Evolutionary conservation across 140 eudicot species (phyloP).

Genomic region (Erigeron philadelphicus): DNA sequence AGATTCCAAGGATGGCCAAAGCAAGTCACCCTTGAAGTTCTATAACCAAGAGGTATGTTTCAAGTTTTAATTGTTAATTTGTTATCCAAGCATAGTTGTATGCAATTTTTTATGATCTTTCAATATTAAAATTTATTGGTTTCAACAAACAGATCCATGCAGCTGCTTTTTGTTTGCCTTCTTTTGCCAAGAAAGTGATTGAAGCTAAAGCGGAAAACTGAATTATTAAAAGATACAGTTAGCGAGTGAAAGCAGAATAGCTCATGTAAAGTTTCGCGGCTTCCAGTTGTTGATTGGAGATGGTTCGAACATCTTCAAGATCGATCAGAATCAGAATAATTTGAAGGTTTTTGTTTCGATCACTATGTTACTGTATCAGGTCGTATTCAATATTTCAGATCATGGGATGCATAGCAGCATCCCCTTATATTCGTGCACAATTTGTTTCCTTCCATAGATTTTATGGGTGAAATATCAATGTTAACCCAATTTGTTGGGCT

Average conservation of each 20-base stretch:
- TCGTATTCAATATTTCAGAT: not conserved
- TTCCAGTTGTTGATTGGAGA: constrained; percentile 24
- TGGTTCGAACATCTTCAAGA: constrained; percentile 25
- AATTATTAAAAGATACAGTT: not conserved
- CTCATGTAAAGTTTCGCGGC: constrained; percentile 30
- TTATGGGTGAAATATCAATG: constrained; percentile 14
- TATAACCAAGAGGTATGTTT: constrained; percentile 76
- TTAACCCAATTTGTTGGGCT: constrained; percentile 11
- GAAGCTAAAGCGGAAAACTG: constrained; percentile 47
- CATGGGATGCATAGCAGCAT: constrained; percentile 24
- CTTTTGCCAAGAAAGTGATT: constrained; percentile 86
- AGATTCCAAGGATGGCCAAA: constrained; percentile 46
- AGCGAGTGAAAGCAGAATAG: constrained; percentile 22
- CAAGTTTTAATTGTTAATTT: not conserved
- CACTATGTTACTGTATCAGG: constrained; percentile 9
- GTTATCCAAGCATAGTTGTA: not conserved
- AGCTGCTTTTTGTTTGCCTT: constrained; percentile 93
- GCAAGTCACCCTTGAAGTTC: constrained; percentile 68
- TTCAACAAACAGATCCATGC: constrained; percentile 58
- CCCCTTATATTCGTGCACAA: constrained; percentile 23
- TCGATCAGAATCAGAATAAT: constrained; percentile 28
- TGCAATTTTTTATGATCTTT: not conserved
- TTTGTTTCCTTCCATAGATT: constrained; percentile 22
- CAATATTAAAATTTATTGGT: not conserved
- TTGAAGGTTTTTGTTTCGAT: constrained; percentile 21